Evolutionary conservation across 345 rosid genomes (phyloP).

Genomic region (Boechera divaricarpa): DNA sequence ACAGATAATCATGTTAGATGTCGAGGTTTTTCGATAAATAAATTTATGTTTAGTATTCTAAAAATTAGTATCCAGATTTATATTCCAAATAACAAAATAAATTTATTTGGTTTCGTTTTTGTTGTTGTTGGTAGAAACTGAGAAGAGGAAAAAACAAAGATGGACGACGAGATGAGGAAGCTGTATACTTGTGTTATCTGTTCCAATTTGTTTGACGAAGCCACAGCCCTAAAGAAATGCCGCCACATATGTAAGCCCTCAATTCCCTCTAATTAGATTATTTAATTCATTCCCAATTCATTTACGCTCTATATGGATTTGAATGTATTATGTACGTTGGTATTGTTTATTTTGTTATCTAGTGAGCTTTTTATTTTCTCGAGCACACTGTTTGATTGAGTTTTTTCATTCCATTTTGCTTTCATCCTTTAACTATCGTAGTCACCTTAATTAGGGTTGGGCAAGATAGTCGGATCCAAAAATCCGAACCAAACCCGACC

Average conservation of each 20-base stretch:
- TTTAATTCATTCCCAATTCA: neutral
- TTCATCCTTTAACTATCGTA: neutral
- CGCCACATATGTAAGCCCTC: conserved; percentile 1
- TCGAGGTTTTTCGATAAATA: neutral
- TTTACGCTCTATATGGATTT: neutral
- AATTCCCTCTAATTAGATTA: neutral
- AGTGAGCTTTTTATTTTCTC: neutral
- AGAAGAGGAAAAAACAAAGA: neutral
- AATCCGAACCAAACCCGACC: too few species aligned
- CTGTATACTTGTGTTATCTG: neutral
- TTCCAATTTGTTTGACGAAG: neutral
- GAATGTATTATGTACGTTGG: neutral
- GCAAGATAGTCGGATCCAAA: too few species aligned
- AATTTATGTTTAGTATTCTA: too few species aligned
- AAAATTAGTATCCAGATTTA: too few species aligned
- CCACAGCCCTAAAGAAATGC: neutral
- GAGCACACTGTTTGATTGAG: neutral
- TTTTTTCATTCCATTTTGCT: neutral
- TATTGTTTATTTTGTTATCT: neutral
- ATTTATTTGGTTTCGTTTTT: neutral
- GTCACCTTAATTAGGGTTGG: neutral
- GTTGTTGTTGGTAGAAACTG: neutral
- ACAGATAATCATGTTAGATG: neutral
- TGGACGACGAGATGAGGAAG: neutral
- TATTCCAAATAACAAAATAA: too few species aligned